Base-by-base conservation (phyloP, 805 yeast species). In the Zygosaccharomyces pseudorouxii region DNA sequence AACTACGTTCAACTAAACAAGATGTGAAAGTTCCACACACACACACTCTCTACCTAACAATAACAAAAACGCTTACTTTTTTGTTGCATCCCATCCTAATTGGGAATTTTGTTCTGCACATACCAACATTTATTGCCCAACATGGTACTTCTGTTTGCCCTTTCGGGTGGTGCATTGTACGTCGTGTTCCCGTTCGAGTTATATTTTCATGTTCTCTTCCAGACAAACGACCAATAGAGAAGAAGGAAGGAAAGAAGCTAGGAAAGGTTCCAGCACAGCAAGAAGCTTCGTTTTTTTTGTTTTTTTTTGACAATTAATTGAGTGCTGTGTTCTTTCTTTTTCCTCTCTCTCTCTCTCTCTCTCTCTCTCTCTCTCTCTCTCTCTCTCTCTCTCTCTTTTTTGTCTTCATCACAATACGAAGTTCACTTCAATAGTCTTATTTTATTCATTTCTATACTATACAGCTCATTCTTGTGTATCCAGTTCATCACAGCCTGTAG, bases 1-100 rank as follows among this genome's bases (percentile, higher is more conserved):
- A 93, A 92, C 64, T 93, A 93, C 61, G 99, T 93, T 23, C 92
- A 86, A 65, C 66, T 88, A 56, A 81, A 81, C 58, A 67, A 59
- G 37, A 33, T n/a, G 7, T 33, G 19, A 10, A 3, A 33, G 37
- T 33, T 4, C 10, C 12, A 11, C 10, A 6, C 10, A 22, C n/a
- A n/a, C n/a, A n/a, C n/a, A 6, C 23, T 22, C 28, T 25, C 10
- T 25, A 25, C 28, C 28, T 25, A 25, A 25, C 4, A 25, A 25
- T 7, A 25, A 9, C 28, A 10, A 33, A 3, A 14, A 33, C 37
- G 10, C 20, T 16, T 18, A 33, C 20, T 14, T 33, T 14, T 31
- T 12, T 31, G 7, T 33, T 16, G 3, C 19, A 14, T 33, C 19
- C 11, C 16, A 14, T 33, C 20, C 37, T 8, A 33, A 18, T 14